These are phyloP conservation scores for Botryotinia globosa DNA, from an alignment of 2,329 filamentous ascomycete species.

Conservation along the genomic window DNA sequence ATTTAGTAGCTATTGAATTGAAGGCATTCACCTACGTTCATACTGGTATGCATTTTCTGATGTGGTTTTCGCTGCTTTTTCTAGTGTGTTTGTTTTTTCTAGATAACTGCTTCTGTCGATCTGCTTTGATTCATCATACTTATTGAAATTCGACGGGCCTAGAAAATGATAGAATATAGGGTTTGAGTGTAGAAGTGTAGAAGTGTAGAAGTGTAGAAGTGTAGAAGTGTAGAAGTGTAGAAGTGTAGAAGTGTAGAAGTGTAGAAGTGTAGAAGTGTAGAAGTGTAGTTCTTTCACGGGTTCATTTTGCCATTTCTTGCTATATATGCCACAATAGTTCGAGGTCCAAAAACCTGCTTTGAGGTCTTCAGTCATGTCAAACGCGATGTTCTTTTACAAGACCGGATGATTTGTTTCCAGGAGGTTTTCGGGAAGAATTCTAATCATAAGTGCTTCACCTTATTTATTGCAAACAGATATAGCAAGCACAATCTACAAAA, in stretches of 20 bases:
- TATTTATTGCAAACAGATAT: neutral
- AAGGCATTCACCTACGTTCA: too few species aligned
- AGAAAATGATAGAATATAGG: neutral
- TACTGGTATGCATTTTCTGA: neutral
- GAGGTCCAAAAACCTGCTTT: neutral
- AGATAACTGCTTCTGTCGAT: too few species aligned
- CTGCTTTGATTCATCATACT: too few species aligned
- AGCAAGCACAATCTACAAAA: neutral
- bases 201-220: neutral
- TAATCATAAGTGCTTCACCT: neutral
- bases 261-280: neutral
- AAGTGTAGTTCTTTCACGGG: neutral
- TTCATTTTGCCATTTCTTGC: neutral
- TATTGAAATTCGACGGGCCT: fast-evolving
- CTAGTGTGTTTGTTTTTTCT: too few species aligned
- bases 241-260: neutral
- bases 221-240: neutral
- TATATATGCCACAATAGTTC: neutral
- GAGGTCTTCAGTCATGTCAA: neutral
- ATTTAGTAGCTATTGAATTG: too few species aligned
- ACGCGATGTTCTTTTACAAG: neutral
- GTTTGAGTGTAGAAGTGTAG: neutral
- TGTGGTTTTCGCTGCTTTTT: too few species aligned
- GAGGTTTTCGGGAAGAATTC: neutral
- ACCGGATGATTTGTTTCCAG: neutral